Evolutionary conservation across 2,329 filamentous ascomycete genomes (phyloP).

Genomic region (Exserohilum rostratum): DNA sequence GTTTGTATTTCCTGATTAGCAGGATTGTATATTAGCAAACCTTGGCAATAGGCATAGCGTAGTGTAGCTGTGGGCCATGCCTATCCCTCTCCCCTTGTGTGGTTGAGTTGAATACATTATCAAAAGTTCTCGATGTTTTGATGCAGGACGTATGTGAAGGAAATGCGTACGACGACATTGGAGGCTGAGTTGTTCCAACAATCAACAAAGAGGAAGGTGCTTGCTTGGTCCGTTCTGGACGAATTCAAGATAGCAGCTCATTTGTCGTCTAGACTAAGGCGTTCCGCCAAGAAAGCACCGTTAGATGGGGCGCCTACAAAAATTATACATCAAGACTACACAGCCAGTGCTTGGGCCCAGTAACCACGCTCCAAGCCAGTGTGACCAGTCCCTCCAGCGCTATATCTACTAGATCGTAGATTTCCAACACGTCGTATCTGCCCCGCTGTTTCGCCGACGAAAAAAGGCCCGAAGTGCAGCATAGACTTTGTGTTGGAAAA

Average conservation of each 20-base stretch:
- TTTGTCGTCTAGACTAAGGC: background rate
- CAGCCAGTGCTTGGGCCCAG: background rate
- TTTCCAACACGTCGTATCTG: background rate
- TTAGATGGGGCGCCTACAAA: background rate
- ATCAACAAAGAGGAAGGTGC: no score
- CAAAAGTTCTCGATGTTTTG: background rate
- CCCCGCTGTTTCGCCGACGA: background rate
- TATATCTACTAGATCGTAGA: background rate
- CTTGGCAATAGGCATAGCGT: background rate
- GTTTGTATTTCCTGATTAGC: background rate
- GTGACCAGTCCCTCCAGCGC: background rate
- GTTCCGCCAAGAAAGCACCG: background rate
- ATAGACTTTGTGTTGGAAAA: background rate
- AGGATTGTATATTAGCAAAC: constrained; percentile 12
- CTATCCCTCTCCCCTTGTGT: background rate
- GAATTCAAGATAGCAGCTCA: no score
- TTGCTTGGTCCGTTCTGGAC: background rate
- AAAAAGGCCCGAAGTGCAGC: background rate
- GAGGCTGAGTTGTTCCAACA: background rate
- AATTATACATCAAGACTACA: background rate
- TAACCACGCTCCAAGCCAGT: background rate
- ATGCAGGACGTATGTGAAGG: background rate
- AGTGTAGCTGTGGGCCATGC: background rate
- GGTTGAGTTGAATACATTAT: background rate
- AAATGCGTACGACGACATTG: background rate